Conservation (phyloP, 768 basidiomycete genomes). For the Trametes meyenii region DNA sequence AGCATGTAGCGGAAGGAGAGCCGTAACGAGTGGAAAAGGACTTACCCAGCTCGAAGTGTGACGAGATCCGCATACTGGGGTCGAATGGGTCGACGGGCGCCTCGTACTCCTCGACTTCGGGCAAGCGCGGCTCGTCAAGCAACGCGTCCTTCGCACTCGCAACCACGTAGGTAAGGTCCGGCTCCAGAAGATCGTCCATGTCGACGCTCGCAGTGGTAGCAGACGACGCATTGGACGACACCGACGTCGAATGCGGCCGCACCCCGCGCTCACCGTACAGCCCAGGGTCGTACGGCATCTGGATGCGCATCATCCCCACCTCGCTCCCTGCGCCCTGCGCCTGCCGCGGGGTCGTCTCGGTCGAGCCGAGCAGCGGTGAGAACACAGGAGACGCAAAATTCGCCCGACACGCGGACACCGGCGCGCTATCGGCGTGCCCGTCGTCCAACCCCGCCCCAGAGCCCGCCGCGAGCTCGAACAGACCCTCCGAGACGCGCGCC, state of each 20-base stretch:
- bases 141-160: not conserved
- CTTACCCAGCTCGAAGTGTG: constrained; percentile 1
- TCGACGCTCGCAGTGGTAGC: constrained; percentile 2
- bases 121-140: not conserved
- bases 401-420: not conserved
- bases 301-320: not conserved
- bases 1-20: not conserved
- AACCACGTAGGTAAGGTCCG: not conserved
- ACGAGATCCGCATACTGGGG: not conserved
- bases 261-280: not conserved
- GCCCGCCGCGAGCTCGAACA: constrained; percentile 8
- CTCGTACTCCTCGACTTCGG: not conserved
- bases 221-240: constrained; percentile 10
- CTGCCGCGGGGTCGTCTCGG: not conserved
- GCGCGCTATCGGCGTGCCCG: constrained; percentile 3
- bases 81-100: constrained; percentile 2
- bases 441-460: not conserved
- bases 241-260: constrained; percentile 19
- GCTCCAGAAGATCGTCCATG: not conserved
- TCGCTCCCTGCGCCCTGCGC: not conserved
- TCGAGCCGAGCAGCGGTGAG: not conserved
- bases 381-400: not conserved
- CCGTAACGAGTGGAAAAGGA: not conserved
- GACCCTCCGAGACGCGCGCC: constrained; percentile 22
- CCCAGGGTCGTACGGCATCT: constrained; percentile 8